Evolutionary conservation across 306 rosid species (phyloP).

Genomic region (Psophocarpus tetragonolobus): DNA sequence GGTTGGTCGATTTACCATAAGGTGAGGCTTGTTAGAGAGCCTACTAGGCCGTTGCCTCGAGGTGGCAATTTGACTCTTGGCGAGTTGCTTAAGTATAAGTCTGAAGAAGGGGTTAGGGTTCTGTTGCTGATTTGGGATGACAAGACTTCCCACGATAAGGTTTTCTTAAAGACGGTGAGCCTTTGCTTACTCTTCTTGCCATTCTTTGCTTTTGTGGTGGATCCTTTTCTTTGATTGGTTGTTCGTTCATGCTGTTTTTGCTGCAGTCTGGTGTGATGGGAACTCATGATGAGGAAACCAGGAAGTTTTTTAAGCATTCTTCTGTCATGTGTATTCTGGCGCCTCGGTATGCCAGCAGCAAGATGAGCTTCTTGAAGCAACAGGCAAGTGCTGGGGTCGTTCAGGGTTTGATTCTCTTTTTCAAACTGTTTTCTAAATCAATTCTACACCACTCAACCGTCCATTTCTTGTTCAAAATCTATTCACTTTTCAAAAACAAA

Average conservation of each 20-base stretch:
- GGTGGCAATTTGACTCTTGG: slow-evolving; percentile 84
- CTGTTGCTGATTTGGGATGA: slow-evolving; percentile 91
- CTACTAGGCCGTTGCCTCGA: slow-evolving; percentile 54
- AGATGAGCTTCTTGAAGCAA: slow-evolving; percentile 72
- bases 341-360: slow-evolving; percentile 83
- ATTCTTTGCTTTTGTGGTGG: background rate
- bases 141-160: slow-evolving; percentile 77
- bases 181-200: background rate
- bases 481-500: background rate
- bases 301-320: slow-evolving; percentile 84
- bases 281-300: slow-evolving; percentile 93
- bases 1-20: slow-evolving; percentile 93
- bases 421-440: background rate
- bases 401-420: background rate
- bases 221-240: background rate
- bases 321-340: slow-evolving; percentile 86
- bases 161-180: slow-evolving; percentile 63
- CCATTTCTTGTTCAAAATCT: background rate
- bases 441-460: background rate
- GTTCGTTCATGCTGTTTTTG: slow-evolving; percentile 10
- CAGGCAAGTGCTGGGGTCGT: slow-evolving; percentile 50
- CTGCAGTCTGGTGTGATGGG: slow-evolving; percentile 82
- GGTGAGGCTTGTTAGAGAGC: slow-evolving; percentile 76
- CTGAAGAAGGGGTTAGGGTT: slow-evolving; percentile 87
- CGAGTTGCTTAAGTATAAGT: slow-evolving; percentile 90